These are phyloP conservation scores for Xylaria sp. DNA, from an alignment of 2,329 filamentous ascomycete species.

Conservation along the genomic window DNA sequence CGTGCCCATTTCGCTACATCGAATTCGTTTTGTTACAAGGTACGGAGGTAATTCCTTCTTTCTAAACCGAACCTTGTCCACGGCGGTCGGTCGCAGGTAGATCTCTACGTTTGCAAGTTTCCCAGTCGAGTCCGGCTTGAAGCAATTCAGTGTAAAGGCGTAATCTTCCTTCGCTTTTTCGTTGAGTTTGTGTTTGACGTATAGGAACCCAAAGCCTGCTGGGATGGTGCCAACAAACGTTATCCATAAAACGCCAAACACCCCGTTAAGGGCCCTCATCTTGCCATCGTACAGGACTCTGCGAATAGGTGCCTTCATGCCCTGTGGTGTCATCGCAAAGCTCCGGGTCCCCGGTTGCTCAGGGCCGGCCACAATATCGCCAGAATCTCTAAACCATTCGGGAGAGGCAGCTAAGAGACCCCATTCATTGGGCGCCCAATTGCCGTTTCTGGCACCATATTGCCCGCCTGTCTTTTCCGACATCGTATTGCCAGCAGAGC, in stretches of 20 bases:
- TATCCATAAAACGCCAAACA: background rate
- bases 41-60: background rate
- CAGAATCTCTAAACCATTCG: background rate
- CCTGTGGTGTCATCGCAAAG: background rate
- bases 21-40: background rate
- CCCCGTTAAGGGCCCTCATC: background rate
- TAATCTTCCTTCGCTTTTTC: background rate
- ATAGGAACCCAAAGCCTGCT: background rate
- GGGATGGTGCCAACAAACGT: background rate
- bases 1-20: background rate
- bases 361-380: background rate
- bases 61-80: background rate
- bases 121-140: background rate
- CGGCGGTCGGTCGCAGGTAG: background rate
- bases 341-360: background rate
- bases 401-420: background rate
- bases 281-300: background rate
- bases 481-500: background rate
- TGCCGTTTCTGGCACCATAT: background rate
- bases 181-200: background rate
- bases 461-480: background rate
- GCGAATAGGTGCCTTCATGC: background rate
- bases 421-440: constrained; percentile 17
- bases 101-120: background rate
- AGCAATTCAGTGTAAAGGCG: background rate